Conservation (phyloP, 495 filamentous ascomycete genomes). For the Penicillium canariense region DNA sequence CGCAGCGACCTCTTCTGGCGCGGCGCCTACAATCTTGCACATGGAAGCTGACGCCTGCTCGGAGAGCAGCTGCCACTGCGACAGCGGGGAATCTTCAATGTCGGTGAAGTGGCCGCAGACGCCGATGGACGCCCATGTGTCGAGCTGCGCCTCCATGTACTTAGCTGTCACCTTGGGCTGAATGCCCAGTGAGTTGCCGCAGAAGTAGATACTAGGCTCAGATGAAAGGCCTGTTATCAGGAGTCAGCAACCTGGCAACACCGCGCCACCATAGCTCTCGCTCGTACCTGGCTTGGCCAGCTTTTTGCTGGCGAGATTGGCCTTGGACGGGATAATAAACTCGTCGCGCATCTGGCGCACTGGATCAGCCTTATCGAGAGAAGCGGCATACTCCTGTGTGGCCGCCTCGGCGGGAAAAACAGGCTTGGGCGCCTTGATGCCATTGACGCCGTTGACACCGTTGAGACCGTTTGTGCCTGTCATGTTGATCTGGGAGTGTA, state of each 20-base stretch:
- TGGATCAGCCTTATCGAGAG: conserved; percentile 66
- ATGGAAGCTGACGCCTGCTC: conserved; percentile 69
- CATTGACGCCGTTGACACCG: conserved; percentile 18
- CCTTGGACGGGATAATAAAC: conserved; percentile 82
- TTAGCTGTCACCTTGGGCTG: conserved; percentile 73
- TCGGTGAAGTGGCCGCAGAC: conserved; percentile 89
- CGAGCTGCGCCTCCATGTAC: conserved; percentile 74
- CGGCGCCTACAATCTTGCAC: conserved; percentile 79
- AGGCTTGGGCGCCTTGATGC: conserved; percentile 27
- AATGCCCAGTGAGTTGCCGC: conserved; percentile 91
- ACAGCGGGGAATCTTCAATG: conserved; percentile 69
- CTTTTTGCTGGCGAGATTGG: conserved; percentile 66
- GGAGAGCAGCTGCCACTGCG: conserved; percentile 75
- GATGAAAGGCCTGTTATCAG: conserved; percentile 34
- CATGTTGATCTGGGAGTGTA: conserved; percentile 6
- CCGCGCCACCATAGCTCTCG: background rate
- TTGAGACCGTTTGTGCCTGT: conserved; percentile 14
- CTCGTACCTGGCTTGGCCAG: conserved; percentile 48
- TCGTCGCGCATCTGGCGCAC: conserved; percentile 66
- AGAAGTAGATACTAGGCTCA: conserved; percentile 73
- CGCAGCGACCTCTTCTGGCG: conserved; percentile 73
- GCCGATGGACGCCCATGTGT: conserved; percentile 86
- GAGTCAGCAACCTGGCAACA: conserved; percentile 10
- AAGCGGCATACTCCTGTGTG: conserved; percentile 55
- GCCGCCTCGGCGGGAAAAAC: conserved; percentile 36